A percentile compares a stretch with the other conserved stretches of the same genome.
Conservation (phyloP, 2,329 filamentous ascomycete species). For the Scedosporium aurantiacum region DNA sequence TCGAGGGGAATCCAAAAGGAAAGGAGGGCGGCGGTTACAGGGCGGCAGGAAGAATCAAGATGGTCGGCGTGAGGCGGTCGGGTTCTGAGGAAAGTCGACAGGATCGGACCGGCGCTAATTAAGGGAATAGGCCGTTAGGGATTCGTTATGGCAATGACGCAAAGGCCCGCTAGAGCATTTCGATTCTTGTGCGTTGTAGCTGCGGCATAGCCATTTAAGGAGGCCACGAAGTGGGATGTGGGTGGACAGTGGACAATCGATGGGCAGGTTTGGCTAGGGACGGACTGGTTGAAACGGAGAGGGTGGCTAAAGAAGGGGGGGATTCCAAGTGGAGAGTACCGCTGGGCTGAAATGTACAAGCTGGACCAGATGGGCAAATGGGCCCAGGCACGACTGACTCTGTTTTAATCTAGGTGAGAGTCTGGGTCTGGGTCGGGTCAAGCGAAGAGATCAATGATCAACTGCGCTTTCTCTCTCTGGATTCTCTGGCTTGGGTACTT, state of each 20-base stretch:
- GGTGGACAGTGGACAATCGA: background rate
- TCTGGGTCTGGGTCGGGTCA: background rate
- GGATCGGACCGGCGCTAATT: background rate
- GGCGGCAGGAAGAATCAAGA: background rate
- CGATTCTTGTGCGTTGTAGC: background rate
- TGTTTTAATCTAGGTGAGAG: background rate
- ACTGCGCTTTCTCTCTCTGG: background rate
- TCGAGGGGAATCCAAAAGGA: background rate
- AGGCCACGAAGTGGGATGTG: constrained; percentile 1
- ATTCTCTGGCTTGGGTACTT: background rate
- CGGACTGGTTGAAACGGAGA: background rate
- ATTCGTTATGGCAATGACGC: background rate
- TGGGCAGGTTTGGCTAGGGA: background rate
- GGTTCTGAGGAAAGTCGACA: background rate
- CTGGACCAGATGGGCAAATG: background rate
- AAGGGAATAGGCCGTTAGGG: background rate
- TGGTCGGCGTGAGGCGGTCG: background rate
- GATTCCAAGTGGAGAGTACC: background rate
- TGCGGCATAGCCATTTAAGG: background rate
- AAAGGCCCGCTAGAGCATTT: background rate
- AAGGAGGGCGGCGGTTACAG: background rate
- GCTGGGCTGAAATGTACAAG: background rate
- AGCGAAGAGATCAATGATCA: too few relatives aligned
- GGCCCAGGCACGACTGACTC: background rate
- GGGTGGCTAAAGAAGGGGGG: background rate